phyloP scores from a whole-genome alignment of 2,329 filamentous ascomycete genomes.

The Fusarium sp. region DNA sequence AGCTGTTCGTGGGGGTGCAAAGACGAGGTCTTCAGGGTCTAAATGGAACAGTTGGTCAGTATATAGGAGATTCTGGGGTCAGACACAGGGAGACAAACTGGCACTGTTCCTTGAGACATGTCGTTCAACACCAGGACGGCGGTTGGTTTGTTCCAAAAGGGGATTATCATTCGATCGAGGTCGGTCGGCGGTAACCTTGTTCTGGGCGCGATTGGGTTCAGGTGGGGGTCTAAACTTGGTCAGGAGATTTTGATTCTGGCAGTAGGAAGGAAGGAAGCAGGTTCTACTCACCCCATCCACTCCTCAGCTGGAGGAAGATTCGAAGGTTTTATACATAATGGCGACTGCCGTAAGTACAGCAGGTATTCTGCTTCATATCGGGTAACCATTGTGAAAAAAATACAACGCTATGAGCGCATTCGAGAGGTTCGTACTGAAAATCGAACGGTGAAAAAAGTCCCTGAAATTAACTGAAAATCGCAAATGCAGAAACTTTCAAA shows the following conservation, averaged over 20 bases:
- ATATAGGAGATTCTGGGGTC: neutral
- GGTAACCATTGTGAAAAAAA: slow-evolving; percentile 59
- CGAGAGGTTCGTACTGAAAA: slow-evolving; percentile 41
- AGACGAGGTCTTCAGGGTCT: slow-evolving; percentile 84
- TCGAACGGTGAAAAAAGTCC: slow-evolving; percentile 9
- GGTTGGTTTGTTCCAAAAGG: slow-evolving; percentile 61
- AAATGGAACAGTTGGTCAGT: slow-evolving; percentile 24
- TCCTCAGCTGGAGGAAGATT: slow-evolving; percentile 86
- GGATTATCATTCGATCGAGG: slow-evolving; percentile 57
- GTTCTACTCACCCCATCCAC: slow-evolving; percentile 87
- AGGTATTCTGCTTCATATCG: slow-evolving; percentile 84
- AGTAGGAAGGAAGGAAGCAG: neutral
- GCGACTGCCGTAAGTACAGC: slow-evolving; percentile 80
- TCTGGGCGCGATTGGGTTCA: slow-evolving; percentile 59
- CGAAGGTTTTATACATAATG: slow-evolving; percentile 82
- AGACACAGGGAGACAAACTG: slow-evolving; percentile 58
- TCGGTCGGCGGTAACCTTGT: slow-evolving; percentile 58
- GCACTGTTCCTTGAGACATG: slow-evolving; percentile 66
- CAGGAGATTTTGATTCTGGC: slow-evolving; percentile 34
- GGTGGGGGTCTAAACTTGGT: slow-evolving; percentile 54
- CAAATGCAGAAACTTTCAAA: neutral
- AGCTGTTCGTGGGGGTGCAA: slow-evolving; percentile 83
- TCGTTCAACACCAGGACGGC: slow-evolving; percentile 64
- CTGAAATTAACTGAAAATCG: neutral
- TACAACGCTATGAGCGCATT: slow-evolving; percentile 53